Evolutionary conservation across 805 yeast species (phyloP).

Genomic region (Candida bentonensis): DNA sequence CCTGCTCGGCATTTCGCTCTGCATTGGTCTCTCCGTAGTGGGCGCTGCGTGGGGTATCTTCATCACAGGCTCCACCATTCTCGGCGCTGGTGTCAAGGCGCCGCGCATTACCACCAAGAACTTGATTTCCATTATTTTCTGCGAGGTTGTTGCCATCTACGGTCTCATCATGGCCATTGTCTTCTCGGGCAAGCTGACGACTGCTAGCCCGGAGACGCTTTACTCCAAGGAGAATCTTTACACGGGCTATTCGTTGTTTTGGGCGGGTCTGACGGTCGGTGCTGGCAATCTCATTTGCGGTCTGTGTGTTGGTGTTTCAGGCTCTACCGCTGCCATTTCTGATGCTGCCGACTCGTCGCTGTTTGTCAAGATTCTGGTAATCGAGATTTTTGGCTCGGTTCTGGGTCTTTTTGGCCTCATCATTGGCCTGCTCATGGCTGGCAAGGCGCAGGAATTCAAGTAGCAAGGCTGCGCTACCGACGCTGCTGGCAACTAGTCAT

Average conservation of each 20-base stretch:
- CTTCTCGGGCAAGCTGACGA: constrained; percentile 72
- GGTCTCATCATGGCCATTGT: constrained; percentile 97
- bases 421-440: constrained; percentile 95
- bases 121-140: constrained; percentile 89
- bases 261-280: constrained; percentile 98
- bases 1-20: constrained; percentile 68
- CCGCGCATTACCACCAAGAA: constrained; percentile 97
- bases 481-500: no score
- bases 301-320: constrained; percentile 92
- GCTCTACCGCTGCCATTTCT: constrained; percentile 95
- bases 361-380: constrained; percentile 89
- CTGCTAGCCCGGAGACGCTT: constrained; percentile 45
- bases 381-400: constrained; percentile 95
- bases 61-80: constrained; percentile 82
- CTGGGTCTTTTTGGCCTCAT: constrained; percentile 94
- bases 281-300: constrained; percentile 89
- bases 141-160: constrained; percentile 98
- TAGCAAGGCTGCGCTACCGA: constrained; percentile 19
- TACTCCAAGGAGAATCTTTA: constrained; percentile 74
- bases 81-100: constrained; percentile 97
- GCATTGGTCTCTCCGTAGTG: constrained; percentile 87
- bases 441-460: constrained; percentile 79
- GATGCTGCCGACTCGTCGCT: constrained; percentile 95
- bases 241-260: constrained; percentile 89
- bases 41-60: constrained; percentile 99